Percentiles rank a stretch among this genome's conserved stretches.
Evolutionary conservation across 2,329 filamentous ascomycete genomes (phyloP).

Genomic region (Drechslera avenae): DNA sequence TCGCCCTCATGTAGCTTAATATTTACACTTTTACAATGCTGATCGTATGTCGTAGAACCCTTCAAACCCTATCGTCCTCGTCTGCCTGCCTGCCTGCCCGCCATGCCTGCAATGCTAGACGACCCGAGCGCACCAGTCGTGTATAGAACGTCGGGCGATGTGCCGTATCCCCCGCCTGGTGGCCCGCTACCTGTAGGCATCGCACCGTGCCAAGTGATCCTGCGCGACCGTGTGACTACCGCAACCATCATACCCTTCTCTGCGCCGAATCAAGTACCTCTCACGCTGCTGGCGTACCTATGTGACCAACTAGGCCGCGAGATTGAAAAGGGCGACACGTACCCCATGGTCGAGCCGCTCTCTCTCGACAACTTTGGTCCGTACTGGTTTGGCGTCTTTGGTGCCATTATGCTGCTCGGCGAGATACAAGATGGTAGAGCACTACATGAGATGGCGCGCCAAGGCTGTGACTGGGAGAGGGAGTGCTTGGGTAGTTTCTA

Average conservation of each 20-base stretch:
- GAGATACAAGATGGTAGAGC: constrained; percentile 64
- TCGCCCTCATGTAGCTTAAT: constrained; percentile 4
- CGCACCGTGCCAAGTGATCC: constrained; percentile 74
- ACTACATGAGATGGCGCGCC: constrained; percentile 52
- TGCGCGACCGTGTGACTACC: constrained; percentile 81
- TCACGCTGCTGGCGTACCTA: constrained; percentile 75
- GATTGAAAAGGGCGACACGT: constrained; percentile 90
- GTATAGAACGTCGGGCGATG: constrained; percentile 69
- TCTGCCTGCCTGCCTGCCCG: constrained; percentile 30
- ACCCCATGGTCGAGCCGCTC: constrained; percentile 82
- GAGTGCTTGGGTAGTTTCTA: constrained; percentile 89
- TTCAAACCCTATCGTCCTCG: background rate
- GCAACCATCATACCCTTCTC: constrained; percentile 84
- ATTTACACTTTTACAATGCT: constrained; percentile 6
- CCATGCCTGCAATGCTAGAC: constrained; percentile 79
- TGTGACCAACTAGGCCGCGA: constrained; percentile 86
- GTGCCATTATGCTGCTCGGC: constrained; percentile 83
- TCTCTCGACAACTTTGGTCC: constrained; percentile 74
- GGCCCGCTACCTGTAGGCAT: constrained; percentile 72
- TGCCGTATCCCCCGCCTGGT: constrained; percentile 67
- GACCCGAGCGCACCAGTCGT: constrained; percentile 74
- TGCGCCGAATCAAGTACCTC: constrained; percentile 76
- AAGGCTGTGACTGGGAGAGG: constrained; percentile 71
- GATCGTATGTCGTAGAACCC: constrained; percentile 9
- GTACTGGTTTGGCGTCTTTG: constrained; percentile 93